These are phyloP conservation scores for Phaeosphaeria sp. DNA, from an alignment of 2,329 filamentous ascomycete genomes.

Conservation along the genomic window DNA sequence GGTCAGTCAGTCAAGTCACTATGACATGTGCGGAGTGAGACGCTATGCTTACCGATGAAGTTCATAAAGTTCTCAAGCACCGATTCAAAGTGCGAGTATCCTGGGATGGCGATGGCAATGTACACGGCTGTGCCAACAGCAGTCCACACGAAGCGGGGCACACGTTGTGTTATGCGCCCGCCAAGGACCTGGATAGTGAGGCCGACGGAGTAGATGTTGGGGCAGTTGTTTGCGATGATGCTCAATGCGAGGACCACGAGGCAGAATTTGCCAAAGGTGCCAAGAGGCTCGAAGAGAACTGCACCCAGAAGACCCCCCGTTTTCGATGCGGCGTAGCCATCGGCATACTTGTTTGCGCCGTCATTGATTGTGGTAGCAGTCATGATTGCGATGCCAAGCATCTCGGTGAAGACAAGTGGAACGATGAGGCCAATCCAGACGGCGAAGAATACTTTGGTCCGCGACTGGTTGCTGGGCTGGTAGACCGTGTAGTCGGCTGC, in stretches of 20 bases:
- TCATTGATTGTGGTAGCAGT: slow-evolving; percentile 66
- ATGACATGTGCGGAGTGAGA: too few relatives aligned
- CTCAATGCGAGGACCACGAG: slow-evolving; percentile 69
- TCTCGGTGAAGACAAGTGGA: slow-evolving; percentile 75
- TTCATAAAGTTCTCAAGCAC: slow-evolving; percentile 74
- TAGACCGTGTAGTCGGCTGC: slow-evolving; percentile 84
- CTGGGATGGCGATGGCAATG: slow-evolving; percentile 73
- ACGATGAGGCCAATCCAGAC: slow-evolving; percentile 74
- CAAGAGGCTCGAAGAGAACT: slow-evolving; percentile 68
- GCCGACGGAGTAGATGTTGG: slow-evolving; percentile 71
- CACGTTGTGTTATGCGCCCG: slow-evolving; percentile 61
- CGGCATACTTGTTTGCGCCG: slow-evolving; percentile 61
- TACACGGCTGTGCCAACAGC: slow-evolving; percentile 67
- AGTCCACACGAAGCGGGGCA: slow-evolving; percentile 74
- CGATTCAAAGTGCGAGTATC: slow-evolving; percentile 68
- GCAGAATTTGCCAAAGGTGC: slow-evolving; percentile 75
- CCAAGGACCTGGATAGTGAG: slow-evolving; percentile 70
- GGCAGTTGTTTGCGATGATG: slow-evolving; percentile 74
- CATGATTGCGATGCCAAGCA: slow-evolving; percentile 73
- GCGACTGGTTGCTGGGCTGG: slow-evolving; percentile 68
- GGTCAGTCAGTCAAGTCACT: slow-evolving; percentile 16
- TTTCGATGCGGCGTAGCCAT: slow-evolving; percentile 62
- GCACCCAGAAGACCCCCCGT: slow-evolving; percentile 72
- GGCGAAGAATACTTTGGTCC: slow-evolving; percentile 69
- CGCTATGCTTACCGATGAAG: slow-evolving; percentile 32